phyloP scores from a whole-genome alignment of 192 early-diverging fungal genomes.

The Oehlia diaphana region DNA sequence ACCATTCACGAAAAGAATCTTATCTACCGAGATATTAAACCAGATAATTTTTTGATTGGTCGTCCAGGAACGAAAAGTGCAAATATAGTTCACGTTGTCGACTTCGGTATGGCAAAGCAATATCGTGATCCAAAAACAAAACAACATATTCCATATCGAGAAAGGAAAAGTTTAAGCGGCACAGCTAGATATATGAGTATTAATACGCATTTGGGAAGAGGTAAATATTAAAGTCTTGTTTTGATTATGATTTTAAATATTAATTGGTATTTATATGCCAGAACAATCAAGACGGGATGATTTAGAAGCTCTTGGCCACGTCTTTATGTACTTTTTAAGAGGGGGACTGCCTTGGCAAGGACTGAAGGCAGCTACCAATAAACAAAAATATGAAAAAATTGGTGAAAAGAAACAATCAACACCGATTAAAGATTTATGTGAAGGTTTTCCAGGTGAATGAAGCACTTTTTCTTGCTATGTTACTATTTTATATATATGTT shows the following conservation, averaged over 20 bases:
- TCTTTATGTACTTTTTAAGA: conserved; percentile 97
- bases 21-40: conserved; percentile 98
- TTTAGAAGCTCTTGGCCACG: conserved; percentile 95
- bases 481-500: background rate
- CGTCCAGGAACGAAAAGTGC: conserved; percentile 60
- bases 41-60: conserved; percentile 97
- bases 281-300: conserved; percentile 99
- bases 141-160: conserved; percentile 96
- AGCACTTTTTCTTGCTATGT: background rate
- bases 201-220: conserved; percentile 95
- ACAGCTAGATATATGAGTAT: conserved; percentile 99
- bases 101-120: conserved; percentile 99
- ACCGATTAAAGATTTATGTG: conserved; percentile 85
- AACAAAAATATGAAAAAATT: conserved; percentile 99
- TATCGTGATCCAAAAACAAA: conserved; percentile 96
- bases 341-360: conserved; percentile 97
- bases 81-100: conserved; percentile 84
- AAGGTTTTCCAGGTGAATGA: conserved; percentile 73
- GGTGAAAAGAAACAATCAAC: conserved; percentile 97
- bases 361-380: conserved; percentile 95
- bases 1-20: conserved; percentile 92
- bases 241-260: conserved; percentile 9
- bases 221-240: conserved; percentile 39
- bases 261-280: conserved; percentile 32
- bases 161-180: conserved; percentile 91